Conservation (phyloP, 1,139 yeast species). For the Debaryomyces robertsiae region DNA sequence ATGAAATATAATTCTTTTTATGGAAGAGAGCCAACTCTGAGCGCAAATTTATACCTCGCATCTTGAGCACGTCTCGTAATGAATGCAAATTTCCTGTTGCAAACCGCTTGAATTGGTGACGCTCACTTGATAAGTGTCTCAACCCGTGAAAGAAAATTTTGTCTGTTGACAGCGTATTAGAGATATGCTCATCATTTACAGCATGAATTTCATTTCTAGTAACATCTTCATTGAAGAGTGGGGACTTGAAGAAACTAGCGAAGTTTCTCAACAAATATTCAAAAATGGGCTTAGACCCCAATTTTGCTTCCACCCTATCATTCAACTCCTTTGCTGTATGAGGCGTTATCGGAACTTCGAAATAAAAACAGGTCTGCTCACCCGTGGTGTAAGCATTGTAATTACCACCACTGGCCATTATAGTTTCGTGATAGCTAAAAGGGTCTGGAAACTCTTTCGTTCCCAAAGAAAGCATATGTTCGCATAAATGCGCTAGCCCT, state of each 20-base stretch:
- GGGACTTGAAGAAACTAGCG: constrained; percentile 51
- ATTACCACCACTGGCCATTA: constrained; percentile 54
- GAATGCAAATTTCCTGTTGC: constrained; percentile 48
- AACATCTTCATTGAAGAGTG: constrained; percentile 46
- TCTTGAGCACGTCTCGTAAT: constrained; percentile 21
- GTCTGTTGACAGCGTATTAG: constrained; percentile 43
- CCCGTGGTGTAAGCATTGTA: constrained; percentile 70
- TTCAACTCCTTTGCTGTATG: constrained; percentile 12
- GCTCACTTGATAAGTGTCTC: constrained; percentile 46
- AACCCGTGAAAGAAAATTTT: constrained; percentile 61
- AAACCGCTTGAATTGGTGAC: constrained; percentile 48
- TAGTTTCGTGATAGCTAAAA: constrained; percentile 43
- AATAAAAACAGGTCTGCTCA: constrained; percentile 61
- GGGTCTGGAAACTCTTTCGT: constrained; percentile 55
- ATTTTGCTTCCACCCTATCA: neutral
- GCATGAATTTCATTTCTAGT: constrained; percentile 57
- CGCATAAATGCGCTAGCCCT: constrained; percentile 77
- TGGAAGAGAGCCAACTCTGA: constrained; percentile 31
- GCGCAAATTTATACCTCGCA: constrained; percentile 22
- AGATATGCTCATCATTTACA: constrained; percentile 64
- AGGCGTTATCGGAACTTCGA: constrained; percentile 53
- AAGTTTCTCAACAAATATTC: constrained; percentile 50
- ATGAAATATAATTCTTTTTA: constrained; percentile 30
- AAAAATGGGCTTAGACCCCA: constrained; percentile 35
- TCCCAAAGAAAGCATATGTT: constrained; percentile 65